Base-by-base conservation (phyloP, 352 stramenopile species). In the Phytophthora kernoviae region DNA sequence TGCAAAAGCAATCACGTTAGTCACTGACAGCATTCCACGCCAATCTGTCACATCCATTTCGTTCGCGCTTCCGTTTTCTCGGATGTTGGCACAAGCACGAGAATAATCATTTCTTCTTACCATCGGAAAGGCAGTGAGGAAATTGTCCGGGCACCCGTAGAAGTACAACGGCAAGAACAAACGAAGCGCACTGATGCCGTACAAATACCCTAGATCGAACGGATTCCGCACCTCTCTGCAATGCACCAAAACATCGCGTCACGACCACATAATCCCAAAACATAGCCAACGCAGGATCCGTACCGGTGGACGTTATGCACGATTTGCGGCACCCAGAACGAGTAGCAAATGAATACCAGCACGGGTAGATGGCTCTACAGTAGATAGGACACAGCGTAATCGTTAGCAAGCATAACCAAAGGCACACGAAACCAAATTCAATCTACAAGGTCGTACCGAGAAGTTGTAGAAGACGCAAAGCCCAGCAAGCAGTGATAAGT, bases 301-400 rank as follows among this genome's bases (percentile, higher is more conserved):
- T 65, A 92, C 78, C 91, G 91, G 43, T 96, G 81, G 7, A 98
- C 87, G 68, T 99, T 99, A 59, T 96, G 82, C 34, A 98, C 79
- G 49, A 99, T 99, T 76, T 99, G 97, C 18, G 97, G 97, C 10
- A 99, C 77, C 97, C 97, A 99, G 75, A 99, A 99, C 18, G 94
- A 98, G 65, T 98, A 99, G 65, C 97, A 88, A 11, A 98, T 54
- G 50, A 99, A 84, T 2, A 98, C 82, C 37, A 98, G 90, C 41
- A 98, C 60, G 9, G 78, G 84, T 50, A 97, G 68, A 36, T 96
- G 90, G 44, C 87, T 87, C 77, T 98, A 58, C 14, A 46, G 52
- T 22, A 41, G 34, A 27, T 5, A 54, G n/a, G n/a, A 20, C 43
- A 52, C 17, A 56, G 30, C 46, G 43, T 10, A 12, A 33, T 20